Conservation (phyloP, 352 stramenopile genomes). For the Stramenopiles sp. region DNA sequence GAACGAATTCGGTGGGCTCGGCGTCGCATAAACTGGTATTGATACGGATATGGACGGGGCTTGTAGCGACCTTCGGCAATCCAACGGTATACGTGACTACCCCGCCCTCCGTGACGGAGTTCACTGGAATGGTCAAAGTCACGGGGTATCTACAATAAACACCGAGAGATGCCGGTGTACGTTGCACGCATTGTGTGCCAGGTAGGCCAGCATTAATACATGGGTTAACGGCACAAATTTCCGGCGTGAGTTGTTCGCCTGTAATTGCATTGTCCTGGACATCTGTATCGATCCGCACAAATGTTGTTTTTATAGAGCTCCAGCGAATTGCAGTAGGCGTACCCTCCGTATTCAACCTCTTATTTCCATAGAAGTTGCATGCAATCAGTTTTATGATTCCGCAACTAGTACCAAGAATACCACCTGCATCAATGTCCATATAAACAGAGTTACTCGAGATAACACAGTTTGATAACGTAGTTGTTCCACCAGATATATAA, state of each 20-base stretch:
- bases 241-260: not conserved
- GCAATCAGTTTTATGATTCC: not conserved
- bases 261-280: not conserved
- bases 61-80: no score
- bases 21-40: no score
- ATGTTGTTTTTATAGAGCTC: not conserved
- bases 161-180: not conserved
- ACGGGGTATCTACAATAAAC: no score
- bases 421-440: not conserved
- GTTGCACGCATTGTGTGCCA: not conserved
- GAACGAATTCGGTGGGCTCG: no score
- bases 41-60: no score
- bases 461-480: not conserved
- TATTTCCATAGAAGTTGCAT: not conserved
- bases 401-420: not conserved
- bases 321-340: not conserved
- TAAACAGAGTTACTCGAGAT: not conserved
- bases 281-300: not conserved
- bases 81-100: no score
- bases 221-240: not conserved
- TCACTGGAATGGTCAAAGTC: no score
- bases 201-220: conserved; percentile 3
- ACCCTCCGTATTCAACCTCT: not conserved
- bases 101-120: no score
- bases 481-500: not conserved